Conservation (phyloP, 495 filamentous ascomycete genomes). For the Penicillium pulvis region DNA sequence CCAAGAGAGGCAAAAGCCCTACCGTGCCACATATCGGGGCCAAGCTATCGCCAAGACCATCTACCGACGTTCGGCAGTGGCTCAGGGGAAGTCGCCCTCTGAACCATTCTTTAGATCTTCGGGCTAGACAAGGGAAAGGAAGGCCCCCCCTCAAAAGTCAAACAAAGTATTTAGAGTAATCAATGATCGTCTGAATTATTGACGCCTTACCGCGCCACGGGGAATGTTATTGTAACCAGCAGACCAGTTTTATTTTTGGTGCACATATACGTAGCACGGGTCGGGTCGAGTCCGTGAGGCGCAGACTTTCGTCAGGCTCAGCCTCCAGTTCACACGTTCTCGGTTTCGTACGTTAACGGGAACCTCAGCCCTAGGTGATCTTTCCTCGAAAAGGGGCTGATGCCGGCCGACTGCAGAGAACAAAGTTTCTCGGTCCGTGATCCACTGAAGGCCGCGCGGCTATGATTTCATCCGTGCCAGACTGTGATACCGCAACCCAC, state of each 20-base stretch:
- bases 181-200: slow-evolving; percentile 8
- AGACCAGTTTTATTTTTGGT: background rate
- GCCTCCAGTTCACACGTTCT: slow-evolving; percentile 17
- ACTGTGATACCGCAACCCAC: background rate
- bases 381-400: slow-evolving; percentile 15
- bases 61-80: slow-evolving; percentile 1
- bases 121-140: background rate
- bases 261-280: background rate
- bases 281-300: slow-evolving; percentile 8
- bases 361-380: slow-evolving; percentile 26
- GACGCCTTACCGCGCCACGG: background rate
- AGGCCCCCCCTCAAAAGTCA: background rate
- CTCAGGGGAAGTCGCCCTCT: background rate
- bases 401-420: background rate
- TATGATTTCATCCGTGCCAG: slow-evolving; percentile 13
- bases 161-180: background rate
- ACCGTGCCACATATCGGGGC: background rate
- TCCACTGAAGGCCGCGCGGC: slow-evolving; percentile 18
- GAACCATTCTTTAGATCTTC: slow-evolving; percentile 2
- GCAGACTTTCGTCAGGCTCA: slow-evolving; percentile 18
- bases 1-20: background rate
- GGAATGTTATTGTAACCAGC: background rate
- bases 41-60: background rate
- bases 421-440: slow-evolving; percentile 23
- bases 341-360: background rate